Evolutionary conservation across 257 asterid species (phyloP), one percentile per base, ranked within the genome.

Genomic region (Nicotiana obtusifolia): DNA sequence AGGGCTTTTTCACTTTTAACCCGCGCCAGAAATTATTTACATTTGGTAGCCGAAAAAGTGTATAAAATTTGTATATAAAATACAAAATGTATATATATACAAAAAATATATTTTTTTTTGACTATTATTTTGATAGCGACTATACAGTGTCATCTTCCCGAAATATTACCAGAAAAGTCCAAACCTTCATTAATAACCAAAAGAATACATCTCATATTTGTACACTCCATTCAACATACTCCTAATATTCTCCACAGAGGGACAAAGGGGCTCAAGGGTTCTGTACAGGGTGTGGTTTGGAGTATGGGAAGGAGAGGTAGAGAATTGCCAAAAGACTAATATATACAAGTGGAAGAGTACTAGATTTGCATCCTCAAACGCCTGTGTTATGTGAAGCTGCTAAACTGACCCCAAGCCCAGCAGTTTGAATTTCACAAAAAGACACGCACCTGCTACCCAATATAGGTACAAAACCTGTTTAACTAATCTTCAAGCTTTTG

Each of bases 401-500:
- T 22, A 75, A 75, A 24, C 24, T 75, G 79, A 47, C 62, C 19
- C 24, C 44, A 49, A 73, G 79, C 10, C 16, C 10, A 49, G 62
- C 79, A 49, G 26, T 24, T 49, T 24, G 62, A 24, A 49, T 15
- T 73, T 24, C 79, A 73, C 79, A 73, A 15, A 47, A 60, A 73
- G 2, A 1, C 47, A 2, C 24, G 9, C 15, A 49, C 33, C 28
- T 41, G 31, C 15, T 30, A 7, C 81, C 60, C 59, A 52, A 64
- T 41, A 30, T 15, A 13, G 44, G 14, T 30, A 64, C 75, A 56
- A 78, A 75, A 22, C 5, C 5, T 56, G 47, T 33, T 67, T 84
- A 87, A 35, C 79, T 80, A 54, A 82, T 76, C 82, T 82, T 73
- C 76, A 6, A 8, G 75, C 73, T 44, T 81, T 44, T 52, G 81